Percentiles rank a stretch among this genome's conserved stretches.
These are phyloP conservation scores for Pseudogymnoascus verrucosus DNA, from an alignment of 2,329 filamentous ascomycete species.

Conservation along the genomic window DNA sequence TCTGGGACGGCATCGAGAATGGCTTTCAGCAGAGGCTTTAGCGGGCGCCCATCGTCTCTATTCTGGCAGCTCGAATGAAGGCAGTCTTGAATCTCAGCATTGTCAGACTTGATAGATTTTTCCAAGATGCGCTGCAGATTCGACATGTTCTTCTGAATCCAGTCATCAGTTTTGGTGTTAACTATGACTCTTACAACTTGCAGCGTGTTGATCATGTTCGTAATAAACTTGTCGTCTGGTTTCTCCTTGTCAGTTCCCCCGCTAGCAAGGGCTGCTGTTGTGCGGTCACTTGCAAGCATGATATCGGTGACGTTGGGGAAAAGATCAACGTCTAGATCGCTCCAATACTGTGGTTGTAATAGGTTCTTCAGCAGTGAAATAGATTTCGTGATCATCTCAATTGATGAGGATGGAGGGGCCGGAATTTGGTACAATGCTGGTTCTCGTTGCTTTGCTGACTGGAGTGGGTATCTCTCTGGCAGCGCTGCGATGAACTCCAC, in stretches of 20 bases:
- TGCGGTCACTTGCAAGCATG: conserved; percentile 75
- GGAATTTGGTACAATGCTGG: conserved; percentile 36
- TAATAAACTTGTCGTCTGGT: conserved; percentile 74
- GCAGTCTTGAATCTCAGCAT: conserved; percentile 88
- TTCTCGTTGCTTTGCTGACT: conserved; percentile 60
- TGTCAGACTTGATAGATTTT: conserved; percentile 80
- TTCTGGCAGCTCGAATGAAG: conserved; percentile 67
- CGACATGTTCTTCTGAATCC: conserved; percentile 72
- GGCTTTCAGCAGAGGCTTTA: conserved; percentile 69
- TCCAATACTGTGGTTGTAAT: conserved; percentile 82
- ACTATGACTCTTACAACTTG: conserved; percentile 87
- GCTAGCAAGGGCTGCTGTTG: conserved; percentile 48
- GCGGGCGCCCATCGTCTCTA: conserved; percentile 55
- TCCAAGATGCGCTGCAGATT: conserved; percentile 81
- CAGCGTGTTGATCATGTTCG: conserved; percentile 84
- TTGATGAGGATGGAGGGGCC: conserved; percentile 45
- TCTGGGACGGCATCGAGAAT: conserved; percentile 86
- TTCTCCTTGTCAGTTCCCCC: conserved; percentile 53
- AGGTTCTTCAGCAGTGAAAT: conserved; percentile 76
- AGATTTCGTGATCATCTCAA: conserved; percentile 79
- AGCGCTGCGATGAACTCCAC: conserved; percentile 91
- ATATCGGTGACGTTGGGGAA: conserved; percentile 86
- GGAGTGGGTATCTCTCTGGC: conserved; percentile 74
- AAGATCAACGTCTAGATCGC: conserved; percentile 81
- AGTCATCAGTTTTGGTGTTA: conserved; percentile 80